Conservation (phyloP, 2,329 filamentous ascomycete species). For the Beauveria sp. region DNA sequence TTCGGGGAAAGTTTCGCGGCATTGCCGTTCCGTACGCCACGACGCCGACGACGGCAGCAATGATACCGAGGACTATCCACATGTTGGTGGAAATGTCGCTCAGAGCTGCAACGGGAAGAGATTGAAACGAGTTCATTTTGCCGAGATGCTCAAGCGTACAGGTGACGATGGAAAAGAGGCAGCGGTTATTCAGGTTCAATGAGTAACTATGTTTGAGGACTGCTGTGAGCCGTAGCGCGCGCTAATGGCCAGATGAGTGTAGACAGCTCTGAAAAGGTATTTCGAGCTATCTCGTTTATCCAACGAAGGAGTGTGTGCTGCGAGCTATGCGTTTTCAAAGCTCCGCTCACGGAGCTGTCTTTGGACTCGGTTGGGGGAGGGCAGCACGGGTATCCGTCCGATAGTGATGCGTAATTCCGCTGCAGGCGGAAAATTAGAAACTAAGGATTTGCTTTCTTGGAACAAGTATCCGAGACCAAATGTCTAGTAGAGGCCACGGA, state of each 20-base stretch:
- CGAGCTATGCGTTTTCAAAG: neutral
- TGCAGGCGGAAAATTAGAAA: no score
- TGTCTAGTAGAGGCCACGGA: neutral
- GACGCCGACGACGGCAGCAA: neutral
- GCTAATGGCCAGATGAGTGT: neutral
- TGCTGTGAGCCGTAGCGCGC: neutral
- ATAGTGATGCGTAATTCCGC: no score
- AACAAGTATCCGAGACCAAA: neutral
- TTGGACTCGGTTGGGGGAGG: neutral
- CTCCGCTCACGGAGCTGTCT: neutral
- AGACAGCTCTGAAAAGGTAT: no score
- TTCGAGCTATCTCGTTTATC: neutral
- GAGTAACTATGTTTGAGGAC: neutral
- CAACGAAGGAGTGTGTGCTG: neutral
- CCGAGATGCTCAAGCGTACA: neutral
- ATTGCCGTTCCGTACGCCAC: neutral
- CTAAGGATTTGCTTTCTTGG: neutral
- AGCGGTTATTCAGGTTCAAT: neutral
- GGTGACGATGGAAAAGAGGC: neutral
- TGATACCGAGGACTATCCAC: neutral
- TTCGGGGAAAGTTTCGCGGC: neutral
- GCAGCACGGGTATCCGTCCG: neutral
- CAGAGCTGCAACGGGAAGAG: no score
- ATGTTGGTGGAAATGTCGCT: neutral
- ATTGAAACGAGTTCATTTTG: neutral